Evolutionary conservation across 768 basidiomycete species (phyloP).

Genomic region (Trametes meyenii): DNA sequence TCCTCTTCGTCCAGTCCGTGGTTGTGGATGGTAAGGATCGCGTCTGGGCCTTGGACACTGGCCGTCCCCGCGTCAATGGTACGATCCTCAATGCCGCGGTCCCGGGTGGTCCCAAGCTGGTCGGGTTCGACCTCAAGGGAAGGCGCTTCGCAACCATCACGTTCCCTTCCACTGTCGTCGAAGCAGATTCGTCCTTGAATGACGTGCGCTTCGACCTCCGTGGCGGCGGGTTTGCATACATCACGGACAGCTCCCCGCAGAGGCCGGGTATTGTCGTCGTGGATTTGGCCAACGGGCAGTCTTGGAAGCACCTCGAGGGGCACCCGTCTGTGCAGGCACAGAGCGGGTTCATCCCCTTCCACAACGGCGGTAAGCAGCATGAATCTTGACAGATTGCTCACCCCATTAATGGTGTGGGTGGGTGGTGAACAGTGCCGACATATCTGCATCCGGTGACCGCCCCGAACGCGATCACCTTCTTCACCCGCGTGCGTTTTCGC

Average conservation of each 20-base stretch:
- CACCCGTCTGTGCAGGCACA: constrained; percentile 2
- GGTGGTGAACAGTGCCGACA: constrained; percentile 9
- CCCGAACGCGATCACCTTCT: constrained; percentile 15
- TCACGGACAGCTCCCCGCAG: constrained; percentile 21
- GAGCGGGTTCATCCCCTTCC: constrained; percentile 14
- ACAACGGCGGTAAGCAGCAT: constrained; percentile 17
- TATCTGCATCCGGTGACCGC: constrained; percentile 6
- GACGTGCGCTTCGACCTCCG: constrained; percentile 29
- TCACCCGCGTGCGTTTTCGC: constrained; percentile 6
- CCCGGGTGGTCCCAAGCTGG: constrained; percentile 24
- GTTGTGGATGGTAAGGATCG: constrained; percentile 29
- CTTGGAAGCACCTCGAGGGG: constrained; percentile 23
- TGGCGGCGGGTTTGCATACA: constrained; percentile 20
- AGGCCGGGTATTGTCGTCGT: constrained; percentile 20
- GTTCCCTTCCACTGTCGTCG: constrained; percentile 23
- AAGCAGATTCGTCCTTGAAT: constrained; percentile 25
- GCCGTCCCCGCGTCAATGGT: constrained; percentile 25
- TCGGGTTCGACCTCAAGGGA: constrained; percentile 23
- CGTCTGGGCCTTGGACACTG: constrained; percentile 28
- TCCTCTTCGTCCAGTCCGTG: constrained; percentile 26
- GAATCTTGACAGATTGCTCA: not conserved
- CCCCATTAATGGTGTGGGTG: not conserved
- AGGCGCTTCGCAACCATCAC: constrained; percentile 15
- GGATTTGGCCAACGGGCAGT: constrained; percentile 18
- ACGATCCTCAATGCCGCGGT: constrained; percentile 12